Evolutionary conservation across 495 filamentous ascomycete genomes (phyloP), one percentile per base, ranked within the genome.

Genomic region (Hypoxylon fuscum): DNA sequence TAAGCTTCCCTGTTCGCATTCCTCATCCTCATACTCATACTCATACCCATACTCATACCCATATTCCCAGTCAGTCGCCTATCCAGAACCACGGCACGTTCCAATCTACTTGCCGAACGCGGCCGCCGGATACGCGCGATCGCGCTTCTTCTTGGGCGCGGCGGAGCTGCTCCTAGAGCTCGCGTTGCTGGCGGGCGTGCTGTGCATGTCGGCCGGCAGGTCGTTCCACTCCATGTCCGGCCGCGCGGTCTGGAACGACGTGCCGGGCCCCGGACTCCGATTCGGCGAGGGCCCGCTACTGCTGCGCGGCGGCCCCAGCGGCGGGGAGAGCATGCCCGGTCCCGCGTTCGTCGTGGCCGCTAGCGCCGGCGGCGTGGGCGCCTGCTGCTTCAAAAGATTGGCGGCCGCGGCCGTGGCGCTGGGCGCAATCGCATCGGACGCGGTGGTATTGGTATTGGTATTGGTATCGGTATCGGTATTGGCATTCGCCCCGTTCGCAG

Each of bases 201-300:
- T 62, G 52, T 79, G 73, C 78, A 85, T 83, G 15, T 85, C 81
- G 3, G 74, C 68, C 0, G 82, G 82, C 6, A 85, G 55, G 55
- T 85, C 82, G 64, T 85, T 85, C 82, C 82, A 85, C 63, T 85
- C 82, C n/a, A 66, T 76, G 18, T 79, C 76, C 29, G 82, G 81
- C 14, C 81, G 74, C 60, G 67, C 42, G 48, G 79, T 82, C 59
- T 84, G 81, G 68, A 73, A 85, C 3, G 81, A 88, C 21, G 73
- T 60, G 2, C 72, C 71, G 53, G 3, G 64, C 32, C 23, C 71
- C 55, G 29, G 66, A 21, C 18, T 68, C 54, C 45, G 62, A 44
- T 51, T 66, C 9, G 62, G 62, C 29, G 63, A 57, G 20, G 57
- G 57, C 1, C 59, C 59, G 14, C 3, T 42, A 34, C 41, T 57